Evolutionary conservation across 768 basidiomycete genomes (phyloP), one percentile per base, ranked within the genome.

Genomic region (Lentinus tigrinus): DNA sequence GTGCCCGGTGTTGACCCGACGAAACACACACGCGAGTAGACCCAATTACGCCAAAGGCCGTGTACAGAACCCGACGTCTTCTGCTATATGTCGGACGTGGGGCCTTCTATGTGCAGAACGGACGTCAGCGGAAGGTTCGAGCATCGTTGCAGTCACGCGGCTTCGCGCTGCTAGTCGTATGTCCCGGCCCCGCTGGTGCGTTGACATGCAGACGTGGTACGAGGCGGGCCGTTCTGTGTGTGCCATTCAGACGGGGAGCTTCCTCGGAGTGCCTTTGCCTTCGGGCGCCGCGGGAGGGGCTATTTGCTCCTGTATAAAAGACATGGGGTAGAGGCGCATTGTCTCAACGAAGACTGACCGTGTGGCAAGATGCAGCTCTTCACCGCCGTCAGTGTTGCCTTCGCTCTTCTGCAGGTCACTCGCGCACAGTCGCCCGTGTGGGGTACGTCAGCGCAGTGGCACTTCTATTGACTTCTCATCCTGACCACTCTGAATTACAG

Each of bases 361-460:
- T 46, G 27, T 37, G n/a, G 31, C 48, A 52, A 2, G 37, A 65
- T 65, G 63, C 57, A 65, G 52, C 56, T 65, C 52, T 56, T 40
- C 28, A 52, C 55, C 40, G 60, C 57, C 4, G 50, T 64, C 50
- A 53, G 46, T 46, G 46, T 62, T 10, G 56, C 57, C 17, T 48
- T 65, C 27, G 55, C 57, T 3, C 27, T 62, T n/a, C 40, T 49
- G 38, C 47, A 47, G 9, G 19, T 42, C 38, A 53, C 53, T n/a
- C 52, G 28, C 31, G 59, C 52, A 39, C 60, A 58, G 40, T 43
- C 63, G 27, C 36, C 43, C 10, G 55, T 54, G 14, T 66, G 65
- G 65, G 65, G 65, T 66, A 39, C 16, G 62, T 47, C 16, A 1
- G 16, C 17, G n/a, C 16, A 6, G 3, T 14, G 14, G 19, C 3